These are phyloP conservation scores for Draba incana DNA, from an alignment of 345 rosid species.

Conservation along the genomic window DNA sequence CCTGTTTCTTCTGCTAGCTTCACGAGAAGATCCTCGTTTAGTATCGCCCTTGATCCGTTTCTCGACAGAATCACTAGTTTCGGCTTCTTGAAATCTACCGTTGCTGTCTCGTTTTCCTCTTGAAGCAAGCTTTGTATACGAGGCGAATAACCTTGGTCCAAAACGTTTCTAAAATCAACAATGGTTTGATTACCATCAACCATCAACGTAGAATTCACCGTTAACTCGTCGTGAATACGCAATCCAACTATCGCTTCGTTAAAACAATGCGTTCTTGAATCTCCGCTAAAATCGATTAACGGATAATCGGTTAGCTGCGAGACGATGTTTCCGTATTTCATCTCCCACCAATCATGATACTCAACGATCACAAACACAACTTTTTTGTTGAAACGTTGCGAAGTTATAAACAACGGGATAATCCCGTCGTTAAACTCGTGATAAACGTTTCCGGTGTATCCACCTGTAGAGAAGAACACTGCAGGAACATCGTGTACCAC, in stretches of 20 bases:
- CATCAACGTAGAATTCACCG: constrained; percentile 54
- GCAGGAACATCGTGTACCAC: constrained; percentile 69
- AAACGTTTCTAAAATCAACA: constrained; percentile 61
- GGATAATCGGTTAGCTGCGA: constrained; percentile 64
- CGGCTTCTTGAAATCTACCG: constrained; percentile 46
- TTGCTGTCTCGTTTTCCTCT: constrained; percentile 30
- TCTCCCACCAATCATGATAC: constrained; percentile 85
- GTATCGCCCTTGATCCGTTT: constrained; percentile 62
- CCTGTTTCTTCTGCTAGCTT: constrained; percentile 66
- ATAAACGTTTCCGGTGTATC: constrained; percentile 78
- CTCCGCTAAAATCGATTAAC: constrained; percentile 56
- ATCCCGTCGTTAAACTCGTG: constrained; percentile 91
- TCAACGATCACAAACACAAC: constrained; percentile 82
- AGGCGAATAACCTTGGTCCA: constrained; percentile 60
- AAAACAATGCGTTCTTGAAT: constrained; percentile 78
- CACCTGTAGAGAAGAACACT: constrained; percentile 81
- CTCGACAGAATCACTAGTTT: constrained; percentile 71
- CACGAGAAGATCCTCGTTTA: constrained; percentile 60
- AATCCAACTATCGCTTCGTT: constrained; percentile 74
- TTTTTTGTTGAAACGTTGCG: constrained; percentile 66
- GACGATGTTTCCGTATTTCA: constrained; percentile 67
- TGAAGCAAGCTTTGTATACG: constrained; percentile 55
- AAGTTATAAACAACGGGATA: constrained; percentile 76
- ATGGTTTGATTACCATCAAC: constrained; percentile 46
- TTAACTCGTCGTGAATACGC: constrained; percentile 75